phyloP scores from a whole-genome alignment of 345 rosid genomes.

The Melaleuca quinquenervia region DNA sequence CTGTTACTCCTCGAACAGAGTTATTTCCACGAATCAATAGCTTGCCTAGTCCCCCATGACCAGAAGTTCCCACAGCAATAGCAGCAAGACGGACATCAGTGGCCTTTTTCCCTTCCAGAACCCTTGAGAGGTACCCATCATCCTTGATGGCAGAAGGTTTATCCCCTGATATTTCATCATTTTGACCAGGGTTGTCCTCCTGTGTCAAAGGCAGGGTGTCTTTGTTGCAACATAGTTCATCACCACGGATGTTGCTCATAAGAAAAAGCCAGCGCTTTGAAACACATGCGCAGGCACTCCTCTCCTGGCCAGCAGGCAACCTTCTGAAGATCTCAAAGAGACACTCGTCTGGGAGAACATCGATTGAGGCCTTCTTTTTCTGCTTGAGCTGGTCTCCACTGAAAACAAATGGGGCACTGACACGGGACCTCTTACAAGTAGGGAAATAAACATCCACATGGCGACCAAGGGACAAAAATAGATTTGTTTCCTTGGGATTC shows the following conservation, averaged over 20 bases:
- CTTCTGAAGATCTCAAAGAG: slow-evolving; percentile 82
- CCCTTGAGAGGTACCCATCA: slow-evolving; percentile 65
- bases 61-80: slow-evolving; percentile 75
- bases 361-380: slow-evolving; percentile 48
- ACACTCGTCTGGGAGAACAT: slow-evolving; percentile 87
- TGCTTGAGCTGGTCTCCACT: slow-evolving; percentile 37
- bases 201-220: neutral
- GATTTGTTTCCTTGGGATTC: slow-evolving; percentile 64
- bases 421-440: slow-evolving; percentile 65
- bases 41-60: slow-evolving; percentile 79
- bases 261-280: slow-evolving; percentile 87
- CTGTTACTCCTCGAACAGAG: slow-evolving; percentile 43
- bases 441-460: slow-evolving; percentile 63
- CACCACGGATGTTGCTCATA: slow-evolving; percentile 50
- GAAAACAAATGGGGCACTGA: slow-evolving; percentile 61
- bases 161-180: slow-evolving; percentile 4
- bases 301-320: slow-evolving; percentile 58
- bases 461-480: slow-evolving; percentile 51
- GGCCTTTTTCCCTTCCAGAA: slow-evolving; percentile 83
- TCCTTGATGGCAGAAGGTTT: slow-evolving; percentile 19
- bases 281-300: slow-evolving; percentile 72
- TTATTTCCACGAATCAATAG: slow-evolving; percentile 47
- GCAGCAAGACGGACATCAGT: slow-evolving; percentile 85
- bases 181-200: neutral
- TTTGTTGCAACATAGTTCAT: slow-evolving; percentile 31